Evolutionary conservation across 352 stramenopile genomes (phyloP), one percentile per base, ranked within the genome.

Genomic region (Phytophthora cactorum): DNA sequence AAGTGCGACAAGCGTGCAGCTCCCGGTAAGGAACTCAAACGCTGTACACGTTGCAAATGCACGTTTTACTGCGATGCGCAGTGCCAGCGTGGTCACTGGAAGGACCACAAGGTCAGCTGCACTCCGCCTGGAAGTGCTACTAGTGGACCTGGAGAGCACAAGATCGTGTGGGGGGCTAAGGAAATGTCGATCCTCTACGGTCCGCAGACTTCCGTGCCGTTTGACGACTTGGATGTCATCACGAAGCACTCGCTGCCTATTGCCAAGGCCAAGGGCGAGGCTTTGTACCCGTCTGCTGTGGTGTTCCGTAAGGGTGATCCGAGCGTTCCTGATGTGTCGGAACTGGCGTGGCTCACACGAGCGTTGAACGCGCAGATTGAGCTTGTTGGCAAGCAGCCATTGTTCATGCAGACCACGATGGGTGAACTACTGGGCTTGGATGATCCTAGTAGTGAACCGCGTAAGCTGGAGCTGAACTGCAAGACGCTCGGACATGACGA

Each of bases 151-250:
- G 74, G 66, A 5, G 75, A 77, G 3, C 66, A 77, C 10, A 85
- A 89, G 65, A 89, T 92, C 50, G 59, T 85, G 25, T 95, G 87
- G 88, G 86, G 88, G 1, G 81, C 77, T 28, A 93, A 92, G 68
- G 88, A 95, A 61, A 89, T 95, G 65, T 93, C 85, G 34, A 89
- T 95, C 36, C 67, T 95, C 11, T 95, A 84, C 28, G 86, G 86
- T 8, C 68, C 72, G 0, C 60, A 84, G 45, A 95, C 85, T 8
- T 88, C 83, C 27, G 70, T 93, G 63, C 82, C 88, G 9, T 95
- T 95, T 54, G 82, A 95, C 36, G 88, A 95, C 65, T 63, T 94
- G 38, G 86, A 95, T 49, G 66, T 76, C 14, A 80, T 95, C 46
- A 81, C 80, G 57, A 90, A 84, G 65, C 75, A 91, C 54, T 63